phyloP scores from a whole-genome alignment of 495 filamentous ascomycete species.

The Penicillium silybi region DNA sequence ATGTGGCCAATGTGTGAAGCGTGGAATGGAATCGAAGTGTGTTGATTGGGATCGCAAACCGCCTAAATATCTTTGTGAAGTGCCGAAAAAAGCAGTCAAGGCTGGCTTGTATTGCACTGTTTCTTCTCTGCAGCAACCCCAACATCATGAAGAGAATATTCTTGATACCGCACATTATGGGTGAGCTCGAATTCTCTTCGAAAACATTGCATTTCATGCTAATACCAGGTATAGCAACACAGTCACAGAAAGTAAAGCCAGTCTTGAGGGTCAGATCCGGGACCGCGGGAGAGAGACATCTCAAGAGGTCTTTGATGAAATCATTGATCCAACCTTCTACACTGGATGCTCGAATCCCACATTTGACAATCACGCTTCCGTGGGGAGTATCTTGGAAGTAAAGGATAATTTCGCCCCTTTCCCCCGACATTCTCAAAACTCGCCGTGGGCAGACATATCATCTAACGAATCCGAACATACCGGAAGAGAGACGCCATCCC shows the following conservation, averaged over 20 bases:
- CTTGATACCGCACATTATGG: background rate
- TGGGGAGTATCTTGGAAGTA: background rate
- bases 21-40: conserved; percentile 3
- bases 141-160: background rate
- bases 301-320: background rate
- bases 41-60: conserved; percentile 10
- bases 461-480: background rate
- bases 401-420: background rate
- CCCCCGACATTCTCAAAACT: background rate
- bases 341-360: background rate
- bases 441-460: background rate
- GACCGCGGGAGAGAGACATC: background rate
- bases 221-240: background rate
- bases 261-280: background rate
- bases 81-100: background rate
- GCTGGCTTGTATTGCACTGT: background rate
- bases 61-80: conserved; percentile 7
- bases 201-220: too few relatives aligned
- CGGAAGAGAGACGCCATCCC: background rate
- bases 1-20: conserved; percentile 6
- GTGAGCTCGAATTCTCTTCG: too few relatives aligned
- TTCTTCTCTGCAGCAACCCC: too few relatives aligned
- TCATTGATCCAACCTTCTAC: conserved; percentile 2
- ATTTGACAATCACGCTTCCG: background rate
- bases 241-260: background rate